Evolutionary conservation across 805 yeast species (phyloP), one percentile per base, ranked within the genome.

Genomic region (Starmerella stigmatis): DNA sequence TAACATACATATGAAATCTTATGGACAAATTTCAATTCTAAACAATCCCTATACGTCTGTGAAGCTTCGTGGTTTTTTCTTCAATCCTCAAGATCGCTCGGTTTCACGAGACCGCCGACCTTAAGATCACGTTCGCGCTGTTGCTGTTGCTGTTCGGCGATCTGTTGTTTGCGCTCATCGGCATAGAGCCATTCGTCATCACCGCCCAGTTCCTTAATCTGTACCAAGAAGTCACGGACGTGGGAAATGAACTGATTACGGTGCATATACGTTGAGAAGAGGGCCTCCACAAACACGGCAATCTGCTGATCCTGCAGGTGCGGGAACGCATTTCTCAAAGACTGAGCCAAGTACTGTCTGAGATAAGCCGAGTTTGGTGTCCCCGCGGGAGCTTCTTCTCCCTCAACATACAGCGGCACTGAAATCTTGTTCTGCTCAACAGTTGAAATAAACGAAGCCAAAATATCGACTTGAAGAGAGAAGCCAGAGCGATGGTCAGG

Each of bases 401-500:
- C 86, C n/a, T 76, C 74, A 15, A 76, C 69, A 60, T 86, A 89
- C 47, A 92, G 70, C 25, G 97, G 94, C 40, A 75, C 79, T 12
- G 74, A 66, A 45, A 92, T 83, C 50, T 75, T 78, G 48, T 78
- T 73, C 51, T 77, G 81, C 61, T 84, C 84, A 12, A 89, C 92
- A 49, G 89, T 69, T 48, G 83, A 83, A 52, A 92, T 76, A 66
- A 92, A 72, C 61, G 79, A 82, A 47, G 94, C 80, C 57, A 92
- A 72, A 51, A 94, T 71, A 59, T 82, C 81, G 7, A 94, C 73
- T 67, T 92, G 99, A 55, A 79, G 74, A 50, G 81, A 76, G 69
- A 92, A 92, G 1, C 97, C 97, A 22, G 97, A 85, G 67, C 92
- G 89, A 65, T 92, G 99, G 64, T 92, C 99, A 8, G 96, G 80